Conservation (phyloP, 139 green algal genomes). For the Chara braunii region DNA sequence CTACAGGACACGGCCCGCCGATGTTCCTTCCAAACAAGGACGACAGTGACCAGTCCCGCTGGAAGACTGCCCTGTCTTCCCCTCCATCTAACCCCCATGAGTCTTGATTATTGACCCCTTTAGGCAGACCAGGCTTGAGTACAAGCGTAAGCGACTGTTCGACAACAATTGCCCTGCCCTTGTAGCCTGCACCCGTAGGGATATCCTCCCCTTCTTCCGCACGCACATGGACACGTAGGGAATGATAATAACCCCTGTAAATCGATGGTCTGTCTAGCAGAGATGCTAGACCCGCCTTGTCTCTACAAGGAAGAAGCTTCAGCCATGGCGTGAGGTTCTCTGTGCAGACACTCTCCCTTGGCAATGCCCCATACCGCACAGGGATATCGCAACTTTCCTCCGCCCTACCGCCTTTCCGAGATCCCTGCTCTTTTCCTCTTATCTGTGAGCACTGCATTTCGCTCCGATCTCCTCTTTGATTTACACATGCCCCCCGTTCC, state of each 20-base stretch:
- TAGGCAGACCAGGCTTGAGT: conserved; percentile 18
- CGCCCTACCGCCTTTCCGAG: too few species aligned
- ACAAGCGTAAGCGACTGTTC: conserved; percentile 49
- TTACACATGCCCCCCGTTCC: too few species aligned
- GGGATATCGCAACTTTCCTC: too few species aligned
- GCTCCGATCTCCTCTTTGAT: too few species aligned
- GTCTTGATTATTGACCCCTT: neutral
- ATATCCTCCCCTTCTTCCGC: too few species aligned
- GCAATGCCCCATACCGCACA: conserved; percentile 53
- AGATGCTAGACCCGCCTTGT: conserved; percentile 40
- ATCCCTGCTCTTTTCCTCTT: too few species aligned
- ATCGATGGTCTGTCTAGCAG: conserved; percentile 45
- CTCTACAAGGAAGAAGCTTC: conserved; percentile 74
- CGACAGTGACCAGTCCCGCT: conserved; percentile 18
- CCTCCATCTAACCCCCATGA: neutral
- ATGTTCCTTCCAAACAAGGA: conserved; percentile 11
- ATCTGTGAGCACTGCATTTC: too few species aligned
- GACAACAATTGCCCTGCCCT: conserved; percentile 3
- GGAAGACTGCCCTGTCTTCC: neutral
- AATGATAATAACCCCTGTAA: conserved; percentile 54
- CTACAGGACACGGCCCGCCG: conserved; percentile 36
- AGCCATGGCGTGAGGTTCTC: conserved; percentile 89
- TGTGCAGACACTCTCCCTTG: conserved; percentile 69
- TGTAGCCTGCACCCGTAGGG: neutral
- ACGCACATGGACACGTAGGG: conserved; percentile 36